Conservation (phyloP, 164 flowering plant genomes). For the Akebia trifoliata region DNA sequence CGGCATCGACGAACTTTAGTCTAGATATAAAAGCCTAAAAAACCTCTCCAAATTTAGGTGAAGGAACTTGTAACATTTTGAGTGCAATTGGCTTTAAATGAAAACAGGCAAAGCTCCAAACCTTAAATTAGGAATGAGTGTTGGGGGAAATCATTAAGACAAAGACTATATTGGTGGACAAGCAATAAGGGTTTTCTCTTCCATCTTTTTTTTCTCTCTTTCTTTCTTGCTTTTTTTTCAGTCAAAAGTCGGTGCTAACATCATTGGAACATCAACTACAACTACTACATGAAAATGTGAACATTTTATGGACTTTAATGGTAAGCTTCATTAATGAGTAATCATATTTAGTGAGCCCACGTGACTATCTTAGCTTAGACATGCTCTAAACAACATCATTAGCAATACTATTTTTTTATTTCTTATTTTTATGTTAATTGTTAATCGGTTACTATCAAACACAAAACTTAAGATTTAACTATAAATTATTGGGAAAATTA, state of each 20-base stretch:
- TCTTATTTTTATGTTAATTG: too few relatives aligned
- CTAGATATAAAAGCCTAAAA: too few relatives aligned
- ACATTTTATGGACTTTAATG: not conserved
- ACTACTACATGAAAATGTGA: not conserved
- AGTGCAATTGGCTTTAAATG: not conserved
- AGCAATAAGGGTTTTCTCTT: constrained; percentile 6
- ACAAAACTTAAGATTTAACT: too few relatives aligned
- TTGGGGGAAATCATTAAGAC: constrained; percentile 6
- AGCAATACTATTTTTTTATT: too few relatives aligned
- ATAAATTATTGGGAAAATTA: too few relatives aligned
- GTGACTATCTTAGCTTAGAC: not conserved
- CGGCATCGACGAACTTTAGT: too few relatives aligned
- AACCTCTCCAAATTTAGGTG: too few relatives aligned
- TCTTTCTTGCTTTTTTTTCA: too few relatives aligned
- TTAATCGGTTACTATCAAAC: too few relatives aligned
- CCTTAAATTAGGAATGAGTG: not conserved
- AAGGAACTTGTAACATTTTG: not conserved
- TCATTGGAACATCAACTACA: not conserved
- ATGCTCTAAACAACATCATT: not conserved
- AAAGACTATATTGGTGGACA: constrained; percentile 4
- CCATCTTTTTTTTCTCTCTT: not conserved
- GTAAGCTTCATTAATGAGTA: not conserved
- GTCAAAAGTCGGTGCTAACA: too few relatives aligned
- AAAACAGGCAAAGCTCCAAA: not conserved
- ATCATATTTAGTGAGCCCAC: not conserved